Conservation (phyloP, 2,329 filamentous ascomycete species). For the Alternaria triticina region DNA sequence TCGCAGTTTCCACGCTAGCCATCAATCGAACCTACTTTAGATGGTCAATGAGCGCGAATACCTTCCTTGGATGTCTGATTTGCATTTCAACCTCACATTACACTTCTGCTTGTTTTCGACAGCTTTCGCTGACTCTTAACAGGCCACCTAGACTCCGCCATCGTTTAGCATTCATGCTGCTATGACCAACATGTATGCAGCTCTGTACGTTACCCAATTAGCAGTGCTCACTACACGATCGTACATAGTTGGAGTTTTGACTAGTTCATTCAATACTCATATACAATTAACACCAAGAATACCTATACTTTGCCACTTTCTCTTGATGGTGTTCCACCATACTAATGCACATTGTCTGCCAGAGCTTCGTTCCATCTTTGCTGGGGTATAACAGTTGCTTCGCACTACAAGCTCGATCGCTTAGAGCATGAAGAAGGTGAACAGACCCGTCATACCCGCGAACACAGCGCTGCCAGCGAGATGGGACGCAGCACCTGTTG, state of each 20-base stretch:
- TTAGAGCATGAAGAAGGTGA: slow-evolving; percentile 43
- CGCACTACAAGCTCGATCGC: background rate
- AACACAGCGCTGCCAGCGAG: slow-evolving; percentile 32
- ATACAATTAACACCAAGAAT: slow-evolving; percentile 10
- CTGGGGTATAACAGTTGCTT: slow-evolving; percentile 21
- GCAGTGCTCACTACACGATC: background rate
- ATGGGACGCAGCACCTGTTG: slow-evolving; percentile 36
- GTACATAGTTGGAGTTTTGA: background rate
- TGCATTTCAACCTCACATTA: background rate
- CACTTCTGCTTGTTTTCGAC: background rate
- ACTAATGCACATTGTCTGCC: background rate
- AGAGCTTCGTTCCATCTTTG: background rate
- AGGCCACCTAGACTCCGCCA: slow-evolving; percentile 6
- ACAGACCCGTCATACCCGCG: slow-evolving; percentile 35
- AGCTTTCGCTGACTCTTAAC: slow-evolving; percentile 5
- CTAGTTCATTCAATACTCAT: slow-evolving; percentile 12
- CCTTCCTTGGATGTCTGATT: slow-evolving; percentile 82
- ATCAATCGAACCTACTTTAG: slow-evolving; percentile 67
- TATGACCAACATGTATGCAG: background rate
- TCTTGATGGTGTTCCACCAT: slow-evolving; percentile 2
- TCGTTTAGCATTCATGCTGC: slow-evolving; percentile 1
- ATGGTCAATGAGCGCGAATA: slow-evolving; percentile 68
- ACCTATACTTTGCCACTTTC: background rate
- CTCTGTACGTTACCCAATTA: background rate
- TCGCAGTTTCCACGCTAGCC: slow-evolving; percentile 90